phyloP scores from a whole-genome alignment of 495 filamentous ascomycete genomes.

The Penicillium pulvis region DNA sequence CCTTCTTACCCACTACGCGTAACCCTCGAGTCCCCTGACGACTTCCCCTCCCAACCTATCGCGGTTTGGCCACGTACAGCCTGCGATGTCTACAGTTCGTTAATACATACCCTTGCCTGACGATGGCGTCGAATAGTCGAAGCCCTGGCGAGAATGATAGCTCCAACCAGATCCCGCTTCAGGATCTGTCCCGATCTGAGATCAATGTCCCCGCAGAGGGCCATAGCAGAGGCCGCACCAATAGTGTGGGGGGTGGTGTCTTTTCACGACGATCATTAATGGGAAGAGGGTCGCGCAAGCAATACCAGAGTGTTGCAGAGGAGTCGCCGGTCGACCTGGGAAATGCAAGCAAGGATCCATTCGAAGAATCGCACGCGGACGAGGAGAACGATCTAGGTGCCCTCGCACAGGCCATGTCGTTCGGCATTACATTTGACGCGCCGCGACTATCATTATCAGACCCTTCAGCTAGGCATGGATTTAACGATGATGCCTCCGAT shows the following conservation, averaged over 20 bases:
- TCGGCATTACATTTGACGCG: constrained; percentile 58
- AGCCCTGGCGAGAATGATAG: constrained; percentile 50
- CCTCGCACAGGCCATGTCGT: constrained; percentile 63
- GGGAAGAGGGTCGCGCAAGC: constrained; percentile 33
- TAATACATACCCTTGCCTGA: constrained; percentile 42
- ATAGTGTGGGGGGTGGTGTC: constrained; percentile 35
- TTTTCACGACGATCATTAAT: constrained; percentile 43
- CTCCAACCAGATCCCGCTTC: constrained; percentile 75
- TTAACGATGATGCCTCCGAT: constrained; percentile 32
- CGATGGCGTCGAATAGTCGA: constrained; percentile 63
- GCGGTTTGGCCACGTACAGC: constrained; percentile 11
- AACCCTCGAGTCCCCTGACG: constrained; percentile 3
- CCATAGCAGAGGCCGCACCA: constrained; percentile 30
- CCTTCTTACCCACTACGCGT: neutral
- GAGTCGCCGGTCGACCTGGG: constrained; percentile 48
- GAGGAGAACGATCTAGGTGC: constrained; percentile 49
- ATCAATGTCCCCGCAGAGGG: constrained; percentile 24
- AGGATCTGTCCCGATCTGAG: constrained; percentile 69
- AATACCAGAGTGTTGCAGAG: constrained; percentile 57
- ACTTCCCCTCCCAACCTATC: neutral
- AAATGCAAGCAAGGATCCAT: constrained; percentile 24
- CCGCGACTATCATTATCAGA: constrained; percentile 25
- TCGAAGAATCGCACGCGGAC: constrained; percentile 27
- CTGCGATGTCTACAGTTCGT: constrained; percentile 49
- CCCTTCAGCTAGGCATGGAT: constrained; percentile 22